Percentiles rank a stretch among this genome's conserved stretches.
These are phyloP conservation scores for Papiliotrema terrestris DNA, from an alignment of 1,284 basidiomycete genomes.

Conservation along the genomic window DNA sequence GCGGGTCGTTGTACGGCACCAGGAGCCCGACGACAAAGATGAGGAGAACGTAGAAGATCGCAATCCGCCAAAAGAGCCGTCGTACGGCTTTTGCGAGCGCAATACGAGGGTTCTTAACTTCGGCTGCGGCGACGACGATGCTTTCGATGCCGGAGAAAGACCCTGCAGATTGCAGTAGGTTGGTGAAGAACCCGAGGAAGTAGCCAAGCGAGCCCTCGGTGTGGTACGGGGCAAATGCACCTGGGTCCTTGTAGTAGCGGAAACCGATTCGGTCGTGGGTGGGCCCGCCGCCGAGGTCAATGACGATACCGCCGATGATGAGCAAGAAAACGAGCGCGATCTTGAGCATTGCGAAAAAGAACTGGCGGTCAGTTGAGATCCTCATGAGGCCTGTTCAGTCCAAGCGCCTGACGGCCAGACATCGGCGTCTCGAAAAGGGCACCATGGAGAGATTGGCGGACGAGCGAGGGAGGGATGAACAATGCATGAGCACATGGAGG, in stretches of 20 bases:
- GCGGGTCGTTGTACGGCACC: conserved; percentile 60
- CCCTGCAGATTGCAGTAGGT: conserved; percentile 32
- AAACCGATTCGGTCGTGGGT: conserved; percentile 32
- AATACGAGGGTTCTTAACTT: conserved; percentile 30
- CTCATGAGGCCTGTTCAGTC: too few relatives aligned
- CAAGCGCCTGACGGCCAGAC: too few relatives aligned
- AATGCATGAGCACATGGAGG: background rate
- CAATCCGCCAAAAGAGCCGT: conserved; percentile 66
- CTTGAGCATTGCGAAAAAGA: conserved; percentile 68
- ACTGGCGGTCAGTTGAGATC: conserved; percentile 27
- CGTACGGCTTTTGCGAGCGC: conserved; percentile 20
- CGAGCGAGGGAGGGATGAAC: too few relatives aligned
- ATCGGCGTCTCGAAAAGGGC: too few relatives aligned
- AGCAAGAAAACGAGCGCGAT: conserved; percentile 61
- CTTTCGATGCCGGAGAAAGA: conserved; percentile 29
- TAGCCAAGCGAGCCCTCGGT: background rate
- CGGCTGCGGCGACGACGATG: conserved; percentile 32
- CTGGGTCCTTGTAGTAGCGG: conserved; percentile 49
- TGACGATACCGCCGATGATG: conserved; percentile 60
- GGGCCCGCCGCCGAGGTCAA: conserved; percentile 52
- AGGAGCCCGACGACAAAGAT: conserved; percentile 64
- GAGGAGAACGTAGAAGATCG: conserved; percentile 60
- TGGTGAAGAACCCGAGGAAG: conserved; percentile 13
- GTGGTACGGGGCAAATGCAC: conserved; percentile 51
- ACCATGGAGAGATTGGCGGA: too few relatives aligned